Evolutionary conservation across 163 green algal species (phyloP), one percentile per base, ranked within the genome.

Genomic region (Volvox carteri): DNA sequence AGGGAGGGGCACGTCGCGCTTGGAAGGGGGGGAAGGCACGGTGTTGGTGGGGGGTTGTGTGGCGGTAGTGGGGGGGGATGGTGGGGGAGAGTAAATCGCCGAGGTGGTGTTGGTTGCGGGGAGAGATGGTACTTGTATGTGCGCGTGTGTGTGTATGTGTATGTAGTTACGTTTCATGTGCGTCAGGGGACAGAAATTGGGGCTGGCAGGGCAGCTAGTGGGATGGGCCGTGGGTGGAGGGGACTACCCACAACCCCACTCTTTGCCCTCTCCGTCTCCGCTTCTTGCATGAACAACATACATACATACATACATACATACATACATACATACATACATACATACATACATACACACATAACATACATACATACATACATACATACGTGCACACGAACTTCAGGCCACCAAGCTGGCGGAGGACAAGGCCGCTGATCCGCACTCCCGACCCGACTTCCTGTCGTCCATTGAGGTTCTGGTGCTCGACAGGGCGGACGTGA

Each of bases 381-480:
- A 28, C 67, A 77, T 11, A 77, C 67, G 33, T 11, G 6, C 75
- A 33, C 25, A 70, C 54, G 8, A 5, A 30, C 54, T 65, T 8
- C 54, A 89, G 84, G 93, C 96, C 35, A 98, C 96, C 30, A 94
- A 95, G 85, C 78, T 98, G 62, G 93, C 88, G 0, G 96, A 96
- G 60, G 94, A 92, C 77, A 9, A 25, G 30, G 58, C 68, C 30
- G 58, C 60, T 25, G 83, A 88, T 37, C 83, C 83, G 37, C 80
- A 48, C 39, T 23, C 78, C 1, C 58, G 28, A 1, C 81, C 90
- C 19, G 96, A 98, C 92, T 97, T 97, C 16, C 90, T 98, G 86
- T 96, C 92, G 1, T 96, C 92, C 37, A 94, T 98, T 14, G 96
- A 99, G 90, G 76, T 99, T 2, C 75, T 96, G 18, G 91, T 99